Percentiles rank a stretch among this genome's conserved stretches.
Conservation (phyloP, 495 filamentous ascomycete species). For the Saxispiralis lemnorum region DNA sequence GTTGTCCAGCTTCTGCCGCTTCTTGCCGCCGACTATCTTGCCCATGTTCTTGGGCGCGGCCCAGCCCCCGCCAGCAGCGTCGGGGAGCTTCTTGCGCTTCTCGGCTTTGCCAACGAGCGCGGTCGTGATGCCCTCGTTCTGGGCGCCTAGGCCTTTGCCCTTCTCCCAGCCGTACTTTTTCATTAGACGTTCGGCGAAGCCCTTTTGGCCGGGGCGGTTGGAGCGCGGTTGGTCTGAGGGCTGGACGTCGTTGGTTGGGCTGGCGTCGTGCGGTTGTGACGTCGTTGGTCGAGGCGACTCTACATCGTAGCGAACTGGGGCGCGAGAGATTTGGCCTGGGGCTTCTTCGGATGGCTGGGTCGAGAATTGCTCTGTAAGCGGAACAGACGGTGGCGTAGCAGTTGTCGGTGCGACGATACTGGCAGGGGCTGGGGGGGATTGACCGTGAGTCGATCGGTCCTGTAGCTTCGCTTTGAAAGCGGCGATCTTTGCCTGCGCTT, state of each 20-base stretch:
- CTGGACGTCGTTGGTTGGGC: constrained; percentile 26
- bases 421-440: background rate
- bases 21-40: constrained; percentile 61
- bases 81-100: constrained; percentile 55
- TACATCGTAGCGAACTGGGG: constrained; percentile 66
- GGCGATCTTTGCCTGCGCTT: constrained; percentile 12
- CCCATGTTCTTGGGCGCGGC: constrained; percentile 49
- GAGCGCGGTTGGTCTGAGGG: constrained; percentile 38
- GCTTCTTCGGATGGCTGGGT: constrained; percentile 14
- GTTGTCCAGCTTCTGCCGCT: constrained; percentile 26
- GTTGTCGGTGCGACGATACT: background rate
- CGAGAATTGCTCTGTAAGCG: constrained; percentile 16
- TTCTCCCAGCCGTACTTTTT: constrained; percentile 84
- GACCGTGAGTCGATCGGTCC: background rate
- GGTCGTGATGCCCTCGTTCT: constrained; percentile 60
- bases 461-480: constrained; percentile 13
- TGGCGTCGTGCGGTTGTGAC: constrained; percentile 34
- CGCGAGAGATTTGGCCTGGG: constrained; percentile 49
- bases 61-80: constrained; percentile 66
- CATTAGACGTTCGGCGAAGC: constrained; percentile 73
- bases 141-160: constrained; percentile 70
- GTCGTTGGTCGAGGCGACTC: constrained; percentile 38
- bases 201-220: constrained; percentile 58
- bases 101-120: constrained; percentile 68
- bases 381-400: constrained; percentile 20